Conservation (phyloP, 441 rosid genomes). For the Aquilaria agallochum region DNA sequence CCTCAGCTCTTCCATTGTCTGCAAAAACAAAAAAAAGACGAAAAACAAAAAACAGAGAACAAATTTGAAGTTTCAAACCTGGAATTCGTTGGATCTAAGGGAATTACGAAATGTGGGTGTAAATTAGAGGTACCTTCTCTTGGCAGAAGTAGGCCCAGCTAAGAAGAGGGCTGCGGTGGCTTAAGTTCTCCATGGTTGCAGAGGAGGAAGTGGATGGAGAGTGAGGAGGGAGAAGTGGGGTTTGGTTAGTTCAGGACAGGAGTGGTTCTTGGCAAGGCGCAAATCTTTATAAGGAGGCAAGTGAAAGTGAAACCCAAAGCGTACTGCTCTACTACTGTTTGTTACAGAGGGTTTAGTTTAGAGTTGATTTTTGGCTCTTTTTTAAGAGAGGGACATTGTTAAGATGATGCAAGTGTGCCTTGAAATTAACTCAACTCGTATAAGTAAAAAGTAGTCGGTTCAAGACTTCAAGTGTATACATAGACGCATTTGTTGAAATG, state of each 20-base stretch:
- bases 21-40: conserved; percentile 7
- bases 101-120: neutral
- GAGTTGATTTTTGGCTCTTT: too few species aligned
- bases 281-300: conserved; percentile 7
- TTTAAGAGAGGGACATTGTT: too few species aligned
- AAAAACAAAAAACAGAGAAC: neutral
- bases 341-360: too few species aligned
- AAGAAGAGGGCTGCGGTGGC: conserved; percentile 42
- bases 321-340: neutral
- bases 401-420: too few species aligned
- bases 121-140: conserved; percentile 51
- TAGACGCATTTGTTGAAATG: too few species aligned
- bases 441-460: too few species aligned
- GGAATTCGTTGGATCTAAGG: neutral
- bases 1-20: conserved; percentile 63
- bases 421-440: too few species aligned
- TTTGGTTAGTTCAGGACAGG: neutral
- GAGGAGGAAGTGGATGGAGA: neutral
- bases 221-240: conserved; percentile 11
- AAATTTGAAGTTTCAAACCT: neutral
- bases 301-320: neutral
- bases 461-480: too few species aligned
- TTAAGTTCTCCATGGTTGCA: conserved; percentile 52
- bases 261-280: neutral
- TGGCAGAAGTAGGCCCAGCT: conserved; percentile 59